Evolutionary conservation across 2,329 filamentous ascomycete species (phyloP).

Genomic region (Colletotrichum viniferum): DNA sequence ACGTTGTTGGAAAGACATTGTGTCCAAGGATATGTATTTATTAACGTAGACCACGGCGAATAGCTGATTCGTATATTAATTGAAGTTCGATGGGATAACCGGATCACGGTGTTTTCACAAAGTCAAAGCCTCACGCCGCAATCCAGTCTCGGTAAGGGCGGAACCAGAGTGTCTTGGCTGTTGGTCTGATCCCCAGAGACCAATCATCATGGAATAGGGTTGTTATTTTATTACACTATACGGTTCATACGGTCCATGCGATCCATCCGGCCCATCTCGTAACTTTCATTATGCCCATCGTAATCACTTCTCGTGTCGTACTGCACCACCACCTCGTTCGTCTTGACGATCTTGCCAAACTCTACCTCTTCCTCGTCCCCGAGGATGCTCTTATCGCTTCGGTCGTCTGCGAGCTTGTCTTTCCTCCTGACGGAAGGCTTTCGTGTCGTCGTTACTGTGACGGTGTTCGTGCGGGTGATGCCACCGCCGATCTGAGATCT

Average conservation of each 20-base stretch:
- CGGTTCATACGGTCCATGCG: constrained; percentile 10
- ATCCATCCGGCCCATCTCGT: constrained; percentile 7
- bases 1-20: neutral
- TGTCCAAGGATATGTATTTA: neutral
- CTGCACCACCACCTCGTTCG: constrained; percentile 22
- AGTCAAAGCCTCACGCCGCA: neutral
- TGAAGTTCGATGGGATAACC: neutral
- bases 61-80: neutral
- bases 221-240: constrained; percentile 2
- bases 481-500: neutral
- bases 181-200: neutral
- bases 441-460: neutral
- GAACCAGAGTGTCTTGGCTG: neutral
- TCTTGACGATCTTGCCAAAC: constrained; percentile 24
- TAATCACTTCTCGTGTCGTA: constrained; percentile 12
- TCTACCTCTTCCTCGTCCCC: neutral
- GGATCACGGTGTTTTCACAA: neutral
- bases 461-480: neutral
- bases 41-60: neutral
- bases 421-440: constrained; percentile 3
- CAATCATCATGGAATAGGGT: neutral
- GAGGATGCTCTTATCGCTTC: constrained; percentile 18
- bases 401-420: constrained; percentile 14
- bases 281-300: neutral
- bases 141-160: neutral